Percentiles rank a stretch among this genome's conserved stretches.
Evolutionary conservation across 305 asterid genomes (phyloP).

Genomic region (Fraxinus sp.): DNA sequence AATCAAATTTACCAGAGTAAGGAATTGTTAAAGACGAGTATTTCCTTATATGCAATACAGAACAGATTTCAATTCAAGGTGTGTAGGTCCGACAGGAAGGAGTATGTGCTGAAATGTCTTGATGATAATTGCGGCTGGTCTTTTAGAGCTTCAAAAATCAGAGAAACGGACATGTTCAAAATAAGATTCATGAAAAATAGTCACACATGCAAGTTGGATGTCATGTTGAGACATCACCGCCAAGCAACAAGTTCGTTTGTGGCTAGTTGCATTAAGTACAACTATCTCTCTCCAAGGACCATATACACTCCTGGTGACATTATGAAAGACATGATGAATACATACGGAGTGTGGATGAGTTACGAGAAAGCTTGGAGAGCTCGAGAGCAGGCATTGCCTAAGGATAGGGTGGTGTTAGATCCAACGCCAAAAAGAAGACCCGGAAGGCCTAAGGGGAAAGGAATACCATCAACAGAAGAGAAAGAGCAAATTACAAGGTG

Average conservation of each 20-base stretch:
- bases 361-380: conserved; percentile 18
- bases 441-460: background rate
- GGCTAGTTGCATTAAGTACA: conserved; percentile 18
- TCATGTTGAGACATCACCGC: background rate
- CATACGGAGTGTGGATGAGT: conserved; percentile 18
- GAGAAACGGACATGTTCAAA: conserved; percentile 9
- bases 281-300: background rate
- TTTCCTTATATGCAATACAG: conserved; percentile 11
- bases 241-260: conserved; percentile 5
- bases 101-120: background rate
- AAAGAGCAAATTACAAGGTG: background rate
- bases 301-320: conserved; percentile 14
- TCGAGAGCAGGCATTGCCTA: background rate
- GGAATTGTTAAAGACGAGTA: conserved; percentile 5
- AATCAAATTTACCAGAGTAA: background rate
- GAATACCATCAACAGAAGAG: background rate
- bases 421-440: background rate
- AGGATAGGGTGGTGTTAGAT: background rate
- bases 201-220: conserved; percentile 11
- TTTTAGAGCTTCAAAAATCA: conserved; percentile 2
- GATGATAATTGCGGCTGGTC: conserved; percentile 12
- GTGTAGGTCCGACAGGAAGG: background rate
- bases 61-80: background rate
- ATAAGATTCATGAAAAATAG: conserved; percentile 7
- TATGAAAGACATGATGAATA: conserved; percentile 16